These are phyloP conservation scores for Cocos nucifera DNA, from an alignment of 176 grass and related monocot species.

Conservation along the genomic window DNA sequence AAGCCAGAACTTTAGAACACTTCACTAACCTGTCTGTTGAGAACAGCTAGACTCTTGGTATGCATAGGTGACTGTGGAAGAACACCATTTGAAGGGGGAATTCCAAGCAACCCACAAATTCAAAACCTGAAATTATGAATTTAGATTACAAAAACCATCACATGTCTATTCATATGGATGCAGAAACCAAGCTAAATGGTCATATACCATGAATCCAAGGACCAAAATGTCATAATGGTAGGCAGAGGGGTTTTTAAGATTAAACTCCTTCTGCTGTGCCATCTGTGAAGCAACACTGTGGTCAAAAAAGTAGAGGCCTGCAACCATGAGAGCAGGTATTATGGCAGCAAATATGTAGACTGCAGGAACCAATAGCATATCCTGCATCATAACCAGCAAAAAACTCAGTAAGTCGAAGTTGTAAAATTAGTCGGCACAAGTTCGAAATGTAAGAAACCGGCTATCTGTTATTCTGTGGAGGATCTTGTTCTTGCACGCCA, in stretches of 20 bases:
- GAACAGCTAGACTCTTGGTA: slow-evolving; percentile 79
- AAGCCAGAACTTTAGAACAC: too few relatives aligned
- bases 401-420: neutral
- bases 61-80: slow-evolving; percentile 98
- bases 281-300: slow-evolving; percentile 88
- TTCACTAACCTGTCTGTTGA: slow-evolving; percentile 66
- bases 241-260: slow-evolving; percentile 87
- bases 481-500: too few relatives aligned
- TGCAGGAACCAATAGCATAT: slow-evolving; percentile 66
- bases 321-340: slow-evolving; percentile 80
- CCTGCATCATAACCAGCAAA: slow-evolving; percentile 29
- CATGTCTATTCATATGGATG: slow-evolving; percentile 26
- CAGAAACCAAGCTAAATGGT: neutral
- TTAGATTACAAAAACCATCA: too few relatives aligned
- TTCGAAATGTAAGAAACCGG: too few relatives aligned
- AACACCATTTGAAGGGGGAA: slow-evolving; percentile 94
- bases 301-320: slow-evolving; percentile 97
- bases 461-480: too few relatives aligned
- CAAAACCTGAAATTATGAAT: slow-evolving; percentile 41
- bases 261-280: slow-evolving; percentile 94
- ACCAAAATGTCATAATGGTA: slow-evolving; percentile 96
- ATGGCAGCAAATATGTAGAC: slow-evolving; percentile 82
- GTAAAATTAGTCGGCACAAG: too few relatives aligned
- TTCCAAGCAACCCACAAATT: slow-evolving; percentile 74
- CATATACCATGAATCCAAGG: slow-evolving; percentile 60